phyloP scores from a whole-genome alignment of 495 filamentous ascomycete genomes.

The Penicillium egyptiacum region DNA sequence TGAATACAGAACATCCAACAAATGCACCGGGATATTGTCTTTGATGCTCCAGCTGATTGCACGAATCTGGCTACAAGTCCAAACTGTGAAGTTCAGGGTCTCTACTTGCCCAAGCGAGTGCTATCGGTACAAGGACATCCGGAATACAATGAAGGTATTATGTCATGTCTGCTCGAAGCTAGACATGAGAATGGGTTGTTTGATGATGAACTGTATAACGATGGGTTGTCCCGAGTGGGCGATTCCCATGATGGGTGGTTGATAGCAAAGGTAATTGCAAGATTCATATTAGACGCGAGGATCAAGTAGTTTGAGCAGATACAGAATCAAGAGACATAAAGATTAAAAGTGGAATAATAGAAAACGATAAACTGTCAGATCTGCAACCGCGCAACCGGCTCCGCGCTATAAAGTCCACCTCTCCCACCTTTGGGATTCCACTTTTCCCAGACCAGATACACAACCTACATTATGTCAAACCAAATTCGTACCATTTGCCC shows the following conservation, averaged over 20 bases:
- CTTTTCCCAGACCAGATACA: neutral
- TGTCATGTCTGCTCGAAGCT: conserved; percentile 59
- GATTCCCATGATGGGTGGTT: conserved; percentile 69
- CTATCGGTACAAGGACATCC: conserved; percentile 87
- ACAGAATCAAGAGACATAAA: neutral
- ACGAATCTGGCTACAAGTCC: conserved; percentile 62
- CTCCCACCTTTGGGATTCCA: neutral
- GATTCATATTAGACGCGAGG: conserved; percentile 59
- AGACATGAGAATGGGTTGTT: conserved; percentile 65
- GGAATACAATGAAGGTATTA: conserved; percentile 75
- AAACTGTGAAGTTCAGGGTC: conserved; percentile 69
- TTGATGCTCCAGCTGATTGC: conserved; percentile 59
- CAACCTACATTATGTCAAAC: conserved; percentile 60
- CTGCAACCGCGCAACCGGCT: conserved; percentile 3
- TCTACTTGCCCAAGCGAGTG: conserved; percentile 60
- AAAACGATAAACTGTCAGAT: neutral
- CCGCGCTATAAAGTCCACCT: conserved; percentile 19
- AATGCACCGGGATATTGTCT: conserved; percentile 84
- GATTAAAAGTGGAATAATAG: neutral
- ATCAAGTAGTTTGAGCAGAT: neutral
- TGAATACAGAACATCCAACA: conserved; percentile 61
- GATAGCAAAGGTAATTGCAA: conserved; percentile 63
- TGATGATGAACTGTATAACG: conserved; percentile 57
- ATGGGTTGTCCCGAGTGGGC: conserved; percentile 59
- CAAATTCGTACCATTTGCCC: conserved; percentile 92